These are phyloP conservation scores for Juncus effusus DNA, from an alignment of 176 grass and related monocot species.

Conservation along the genomic window DNA sequence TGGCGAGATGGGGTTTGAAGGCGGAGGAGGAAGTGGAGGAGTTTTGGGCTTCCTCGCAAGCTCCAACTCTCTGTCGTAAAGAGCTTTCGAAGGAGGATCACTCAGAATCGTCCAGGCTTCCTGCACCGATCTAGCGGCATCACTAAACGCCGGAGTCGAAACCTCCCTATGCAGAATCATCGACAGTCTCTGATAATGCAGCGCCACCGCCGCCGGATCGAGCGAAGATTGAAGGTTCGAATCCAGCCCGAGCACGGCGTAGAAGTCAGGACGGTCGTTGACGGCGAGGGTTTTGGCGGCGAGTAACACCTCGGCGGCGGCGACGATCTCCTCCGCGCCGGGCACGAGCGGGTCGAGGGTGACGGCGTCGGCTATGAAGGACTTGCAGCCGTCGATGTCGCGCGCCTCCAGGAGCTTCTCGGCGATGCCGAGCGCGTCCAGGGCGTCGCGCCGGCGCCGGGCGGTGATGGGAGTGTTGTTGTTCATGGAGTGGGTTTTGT, in stretches of 20 bases:
- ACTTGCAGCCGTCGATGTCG: constrained; percentile 66
- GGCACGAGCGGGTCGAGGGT: constrained; percentile 44
- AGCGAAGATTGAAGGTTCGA: constrained; percentile 32
- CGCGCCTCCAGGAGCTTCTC: constrained; percentile 55
- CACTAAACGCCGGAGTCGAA: constrained; percentile 28
- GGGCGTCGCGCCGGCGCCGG: constrained; percentile 30
- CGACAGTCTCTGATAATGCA: constrained; percentile 54
- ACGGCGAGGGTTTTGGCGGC: constrained; percentile 36
- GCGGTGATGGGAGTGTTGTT: constrained; percentile 52
- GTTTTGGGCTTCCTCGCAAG: constrained; percentile 23
- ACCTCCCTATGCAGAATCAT: constrained; percentile 42
- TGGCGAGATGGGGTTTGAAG: not conserved
- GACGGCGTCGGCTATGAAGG: constrained; percentile 62
- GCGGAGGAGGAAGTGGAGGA: not conserved
- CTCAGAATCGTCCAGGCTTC: constrained; percentile 64
- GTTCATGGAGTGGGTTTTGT: constrained; percentile 25
- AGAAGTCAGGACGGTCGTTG: constrained; percentile 51
- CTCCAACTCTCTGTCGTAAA: constrained; percentile 51
- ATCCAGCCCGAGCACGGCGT: constrained; percentile 65
- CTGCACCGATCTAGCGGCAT: constrained; percentile 51
- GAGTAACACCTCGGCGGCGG: constrained; percentile 49
- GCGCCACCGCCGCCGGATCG: constrained; percentile 33
- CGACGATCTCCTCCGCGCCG: constrained; percentile 57
- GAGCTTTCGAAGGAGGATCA: constrained; percentile 48
- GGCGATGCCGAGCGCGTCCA: constrained; percentile 44